Percentiles rank a stretch among this genome's conserved stretches.
phyloP scores from a whole-genome alignment of 2,329 filamentous ascomycete genomes.

The Ramularia collo-cygni region DNA sequence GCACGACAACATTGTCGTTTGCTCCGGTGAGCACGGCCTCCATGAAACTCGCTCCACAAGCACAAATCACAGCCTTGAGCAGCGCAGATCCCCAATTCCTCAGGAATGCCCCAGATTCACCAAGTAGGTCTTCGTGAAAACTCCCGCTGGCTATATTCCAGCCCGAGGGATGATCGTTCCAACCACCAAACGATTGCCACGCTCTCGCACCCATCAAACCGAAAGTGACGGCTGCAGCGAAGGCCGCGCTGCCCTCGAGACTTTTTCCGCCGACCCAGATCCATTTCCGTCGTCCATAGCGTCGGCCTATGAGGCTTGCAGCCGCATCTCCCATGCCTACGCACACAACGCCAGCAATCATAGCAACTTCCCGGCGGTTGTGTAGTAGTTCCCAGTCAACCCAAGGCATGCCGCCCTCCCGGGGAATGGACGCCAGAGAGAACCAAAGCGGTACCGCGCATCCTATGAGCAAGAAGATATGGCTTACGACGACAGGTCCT shows the following conservation, averaged over 20 bases:
- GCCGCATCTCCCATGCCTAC: constrained; percentile 94
- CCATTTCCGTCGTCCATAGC: constrained; percentile 86
- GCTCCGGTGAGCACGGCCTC: constrained; percentile 93
- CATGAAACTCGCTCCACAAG: constrained; percentile 75
- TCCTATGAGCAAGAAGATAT: constrained; percentile 91
- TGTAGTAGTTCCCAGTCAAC: constrained; percentile 65
- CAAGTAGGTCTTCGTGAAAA: too few relatives aligned
- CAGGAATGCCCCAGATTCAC: constrained; percentile 3
- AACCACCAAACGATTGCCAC: constrained; percentile 73
- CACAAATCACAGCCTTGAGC: constrained; percentile 63
- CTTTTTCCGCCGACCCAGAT: constrained; percentile 96
- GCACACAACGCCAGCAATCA: constrained; percentile 88
- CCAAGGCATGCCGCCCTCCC: constrained; percentile 51
- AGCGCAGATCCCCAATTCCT: constrained; percentile 28
- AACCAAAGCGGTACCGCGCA: constrained; percentile 95
- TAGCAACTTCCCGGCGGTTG: constrained; percentile 63
- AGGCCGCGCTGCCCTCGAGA: constrained; percentile 77
- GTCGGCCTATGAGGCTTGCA: constrained; percentile 78
- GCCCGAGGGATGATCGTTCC: constrained; percentile 37
- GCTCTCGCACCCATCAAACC: constrained; percentile 63
- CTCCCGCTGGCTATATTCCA: constrained; percentile 1
- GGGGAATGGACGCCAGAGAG: constrained; percentile 62
- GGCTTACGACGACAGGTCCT: constrained; percentile 89
- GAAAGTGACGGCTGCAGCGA: constrained; percentile 68
- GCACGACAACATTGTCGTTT: constrained; percentile 97